phyloP scores from a whole-genome alignment of 140 eudicot genomes.

The Bidens hawaiensis region DNA sequence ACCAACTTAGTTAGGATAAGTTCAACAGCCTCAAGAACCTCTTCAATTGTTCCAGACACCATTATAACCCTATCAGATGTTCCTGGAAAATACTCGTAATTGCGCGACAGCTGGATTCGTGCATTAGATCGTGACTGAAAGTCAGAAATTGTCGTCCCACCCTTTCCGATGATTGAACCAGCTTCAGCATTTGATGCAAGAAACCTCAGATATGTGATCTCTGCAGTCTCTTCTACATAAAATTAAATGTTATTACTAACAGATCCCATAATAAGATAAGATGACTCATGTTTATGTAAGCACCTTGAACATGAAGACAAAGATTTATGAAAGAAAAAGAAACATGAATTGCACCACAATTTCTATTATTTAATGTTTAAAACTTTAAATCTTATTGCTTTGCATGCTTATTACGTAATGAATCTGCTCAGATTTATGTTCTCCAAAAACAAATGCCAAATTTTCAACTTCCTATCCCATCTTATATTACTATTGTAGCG shows the following conservation, averaged over 20 bases:
- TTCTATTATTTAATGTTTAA: not conserved
- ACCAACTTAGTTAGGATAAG: conserved; percentile 71
- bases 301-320: not conserved
- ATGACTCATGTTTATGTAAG: not conserved
- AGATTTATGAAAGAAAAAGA: not conserved
- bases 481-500: too few species aligned
- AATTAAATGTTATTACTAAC: not conserved
- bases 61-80: conserved; percentile 84
- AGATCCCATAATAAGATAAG: not conserved
- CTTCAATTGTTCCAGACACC: conserved; percentile 82
- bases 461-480: not conserved
- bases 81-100: conserved; percentile 90
- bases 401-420: not conserved
- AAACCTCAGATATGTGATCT: conserved; percentile 73
- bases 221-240: conserved; percentile 46
- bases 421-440: not conserved
- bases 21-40: conserved; percentile 76
- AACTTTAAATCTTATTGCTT: too few species aligned
- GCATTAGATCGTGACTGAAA: conserved; percentile 94
- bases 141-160: conserved; percentile 81
- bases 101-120: conserved; percentile 92
- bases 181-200: conserved; percentile 96
- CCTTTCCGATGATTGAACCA: conserved; percentile 96
- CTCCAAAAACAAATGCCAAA: not conserved
- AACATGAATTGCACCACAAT: not conserved